Conservation (phyloP, 2,329 filamentous ascomycete genomes). For the Monilinia aucupariae region DNA sequence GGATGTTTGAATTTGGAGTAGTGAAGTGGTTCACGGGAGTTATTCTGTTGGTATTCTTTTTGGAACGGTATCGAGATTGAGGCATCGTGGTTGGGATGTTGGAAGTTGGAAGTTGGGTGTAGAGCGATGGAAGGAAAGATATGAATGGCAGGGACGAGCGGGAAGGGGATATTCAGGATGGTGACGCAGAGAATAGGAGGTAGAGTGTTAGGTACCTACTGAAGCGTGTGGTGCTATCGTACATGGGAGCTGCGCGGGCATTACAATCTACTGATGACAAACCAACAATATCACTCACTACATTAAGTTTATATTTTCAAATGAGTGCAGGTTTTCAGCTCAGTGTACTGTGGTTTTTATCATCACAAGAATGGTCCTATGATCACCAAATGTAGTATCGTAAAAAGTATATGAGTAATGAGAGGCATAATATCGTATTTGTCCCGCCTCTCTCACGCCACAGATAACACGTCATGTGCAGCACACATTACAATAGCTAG, state of each 20-base stretch:
- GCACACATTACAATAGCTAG: background rate
- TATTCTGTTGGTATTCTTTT: background rate
- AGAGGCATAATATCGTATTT: background rate
- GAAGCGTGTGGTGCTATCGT: too few species aligned
- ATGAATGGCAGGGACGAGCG: too few species aligned
- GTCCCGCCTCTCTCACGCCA: background rate
- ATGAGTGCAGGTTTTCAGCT: background rate
- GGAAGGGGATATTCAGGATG: too few species aligned
- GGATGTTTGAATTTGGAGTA: background rate
- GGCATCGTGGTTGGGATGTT: too few species aligned
- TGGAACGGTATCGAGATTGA: background rate
- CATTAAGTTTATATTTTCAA: background rate
- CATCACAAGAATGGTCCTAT: background rate
- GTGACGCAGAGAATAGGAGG: too few species aligned
- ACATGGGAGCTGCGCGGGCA: background rate
- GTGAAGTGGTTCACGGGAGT: background rate
- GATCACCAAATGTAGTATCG: background rate
- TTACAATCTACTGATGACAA: background rate
- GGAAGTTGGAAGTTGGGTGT: too few species aligned
- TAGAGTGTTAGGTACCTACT: too few species aligned
- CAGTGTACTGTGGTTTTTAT: background rate
- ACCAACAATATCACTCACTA: background rate
- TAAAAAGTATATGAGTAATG: background rate
- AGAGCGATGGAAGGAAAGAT: too few species aligned
- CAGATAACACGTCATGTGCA: background rate